Evolutionary conservation across 129 eudicot genomes (phyloP).

Genomic region (Tagetes patula): DNA sequence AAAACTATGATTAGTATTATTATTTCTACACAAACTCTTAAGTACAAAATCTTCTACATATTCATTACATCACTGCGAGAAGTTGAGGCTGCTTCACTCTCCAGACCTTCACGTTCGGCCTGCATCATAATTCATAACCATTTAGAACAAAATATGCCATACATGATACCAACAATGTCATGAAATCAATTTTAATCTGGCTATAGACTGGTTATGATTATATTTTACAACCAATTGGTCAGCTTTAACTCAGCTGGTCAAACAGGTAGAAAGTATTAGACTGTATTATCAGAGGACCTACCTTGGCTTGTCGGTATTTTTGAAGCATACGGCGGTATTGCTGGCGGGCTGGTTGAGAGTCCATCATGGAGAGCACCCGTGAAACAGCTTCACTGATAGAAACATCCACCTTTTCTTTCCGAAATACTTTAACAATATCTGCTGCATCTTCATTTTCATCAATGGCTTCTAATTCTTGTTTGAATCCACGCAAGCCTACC

Average conservation of each 20-base stretch:
- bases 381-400: slow-evolving; percentile 83
- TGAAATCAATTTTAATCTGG: not conserved
- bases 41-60: slow-evolving; percentile 39
- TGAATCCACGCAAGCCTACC: slow-evolving; percentile 78
- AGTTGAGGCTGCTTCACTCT: slow-evolving; percentile 40
- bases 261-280: not conserved
- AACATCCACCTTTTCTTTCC: slow-evolving; percentile 72
- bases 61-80: slow-evolving; percentile 32
- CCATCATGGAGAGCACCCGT: slow-evolving; percentile 80
- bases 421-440: slow-evolving; percentile 66
- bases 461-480: slow-evolving; percentile 43
- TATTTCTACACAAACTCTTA: slow-evolving; percentile 20
- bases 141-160: not conserved
- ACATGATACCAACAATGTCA: not conserved
- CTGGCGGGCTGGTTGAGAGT: slow-evolving; percentile 83
- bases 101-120: slow-evolving; percentile 61
- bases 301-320: slow-evolving; percentile 82
- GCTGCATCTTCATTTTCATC: slow-evolving; percentile 81
- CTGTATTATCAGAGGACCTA: not conserved
- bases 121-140: slow-evolving; percentile 27
- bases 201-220: not conserved
- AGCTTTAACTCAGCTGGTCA: not conserved
- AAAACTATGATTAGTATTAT: not conserved
- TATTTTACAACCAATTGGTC: not conserved
- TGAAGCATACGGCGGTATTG: slow-evolving; percentile 87